phyloP scores from a whole-genome alignment of 2,329 filamentous ascomycete species.

The Colletotrichum tropicicola region DNA sequence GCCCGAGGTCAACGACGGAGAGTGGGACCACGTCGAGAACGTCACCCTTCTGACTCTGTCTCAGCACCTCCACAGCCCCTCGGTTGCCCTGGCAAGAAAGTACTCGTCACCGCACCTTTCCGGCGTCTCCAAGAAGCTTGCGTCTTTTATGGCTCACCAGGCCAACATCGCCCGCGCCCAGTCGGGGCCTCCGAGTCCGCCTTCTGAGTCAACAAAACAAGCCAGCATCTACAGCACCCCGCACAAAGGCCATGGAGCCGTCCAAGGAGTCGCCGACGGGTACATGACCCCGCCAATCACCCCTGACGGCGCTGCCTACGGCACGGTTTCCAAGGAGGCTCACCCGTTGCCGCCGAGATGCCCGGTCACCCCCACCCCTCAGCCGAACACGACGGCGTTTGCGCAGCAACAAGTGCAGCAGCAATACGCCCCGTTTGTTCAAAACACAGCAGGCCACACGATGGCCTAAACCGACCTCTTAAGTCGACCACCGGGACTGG shows the following conservation, averaged over 20 bases:
- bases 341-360: conserved; percentile 62
- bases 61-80: conserved; percentile 67
- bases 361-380: conserved; percentile 70
- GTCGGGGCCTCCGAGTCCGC: conserved; percentile 67
- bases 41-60: conserved; percentile 69
- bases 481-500: conserved; percentile 8
- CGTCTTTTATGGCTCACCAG: conserved; percentile 68
- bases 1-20: conserved; percentile 76
- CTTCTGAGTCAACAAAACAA: conserved; percentile 61
- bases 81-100: conserved; percentile 66
- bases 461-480: conserved; percentile 34
- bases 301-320: conserved; percentile 72
- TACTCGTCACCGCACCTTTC: conserved; percentile 64
- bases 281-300: conserved; percentile 89
- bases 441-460: conserved; percentile 43
- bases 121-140: conserved; percentile 62
- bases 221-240: conserved; percentile 79
- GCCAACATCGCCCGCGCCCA: conserved; percentile 61
- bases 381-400: conserved; percentile 48
- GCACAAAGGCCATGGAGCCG: conserved; percentile 75
- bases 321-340: conserved; percentile 54
- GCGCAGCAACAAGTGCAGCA: conserved; percentile 53
- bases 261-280: conserved; percentile 72
- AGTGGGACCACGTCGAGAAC: conserved; percentile 80
- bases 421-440: conserved; percentile 54